Base-by-base conservation (phyloP, 176 grass and related monocot species). In the Oryza glaberrima region DNA sequence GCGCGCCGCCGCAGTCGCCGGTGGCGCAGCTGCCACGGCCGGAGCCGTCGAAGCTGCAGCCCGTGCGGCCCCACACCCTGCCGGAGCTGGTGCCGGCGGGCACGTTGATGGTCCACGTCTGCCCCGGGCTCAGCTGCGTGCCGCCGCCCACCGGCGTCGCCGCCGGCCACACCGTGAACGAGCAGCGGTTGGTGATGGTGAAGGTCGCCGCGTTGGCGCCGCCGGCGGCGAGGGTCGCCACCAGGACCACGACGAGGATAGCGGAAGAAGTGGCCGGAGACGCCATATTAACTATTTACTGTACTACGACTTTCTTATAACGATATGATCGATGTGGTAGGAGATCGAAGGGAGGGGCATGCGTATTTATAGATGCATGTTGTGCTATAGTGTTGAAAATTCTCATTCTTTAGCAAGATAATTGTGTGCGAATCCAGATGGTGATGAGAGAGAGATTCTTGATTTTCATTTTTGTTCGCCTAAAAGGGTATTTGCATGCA, bases 121-220 rank as follows among this genome's bases (percentile, higher is more conserved):
- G 20, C 0, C 48, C 13, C 12, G 10, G 75, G 49, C 43, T 2
- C 0, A 87, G 85, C 79, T 76, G 63, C 65, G 0, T 1, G 19
- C 65, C 72, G 9, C 85, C 65, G 19, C 85, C 85, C 1, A 82
- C 70, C 0, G 78, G 78, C 14, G 20, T 81, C 0, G 46, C 85
- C 4, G 93, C 93, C 11, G 78, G 87, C 88, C 90, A 95, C 26
- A 92, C 82, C 0, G 85, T 89, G 68, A 13, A 93, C 1, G 77
- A 9, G 52, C 94, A 96, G 4, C 48, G 60, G 88, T 96, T 96
- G 6, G n/a, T 54, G 32, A 96, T 44, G 36, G 77, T 85, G 86
- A 96, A 87, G 1, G 47, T 87, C 8, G 85, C 68, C 0, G 85
- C 81, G 23, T 76, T 75, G 2, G 79, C 63, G 1, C 69, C 36